A percentile compares a stretch with the other conserved stretches of the same genome.
Conservation (phyloP, 2,329 filamentous ascomycete species). For the Botrytis byssoidea region DNA sequence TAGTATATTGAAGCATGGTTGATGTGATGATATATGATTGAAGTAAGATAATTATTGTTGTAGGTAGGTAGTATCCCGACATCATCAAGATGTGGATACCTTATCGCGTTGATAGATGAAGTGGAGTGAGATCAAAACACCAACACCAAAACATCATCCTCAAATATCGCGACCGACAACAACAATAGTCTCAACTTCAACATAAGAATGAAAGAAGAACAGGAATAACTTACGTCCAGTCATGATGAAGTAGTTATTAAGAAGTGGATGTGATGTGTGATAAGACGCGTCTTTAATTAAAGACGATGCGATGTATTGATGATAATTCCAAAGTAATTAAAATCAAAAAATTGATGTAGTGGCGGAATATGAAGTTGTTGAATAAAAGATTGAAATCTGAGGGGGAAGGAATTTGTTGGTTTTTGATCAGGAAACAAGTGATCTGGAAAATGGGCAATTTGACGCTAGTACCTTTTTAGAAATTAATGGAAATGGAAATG, state of each 20-base stretch:
- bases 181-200: constrained; percentile 45
- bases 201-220: constrained; percentile 26
- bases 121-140: constrained; percentile 1
- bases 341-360: background rate
- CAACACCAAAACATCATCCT: background rate
- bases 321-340: constrained; percentile 12
- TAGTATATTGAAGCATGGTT: background rate
- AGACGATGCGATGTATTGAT: constrained; percentile 24
- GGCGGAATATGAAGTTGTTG: constrained; percentile 5
- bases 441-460: constrained; percentile 5
- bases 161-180: constrained; percentile 18
- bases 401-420: constrained; percentile 6
- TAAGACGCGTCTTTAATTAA: constrained; percentile 22
- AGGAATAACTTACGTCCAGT: constrained; percentile 54
- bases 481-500: constrained; percentile 12
- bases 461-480: constrained; percentile 17
- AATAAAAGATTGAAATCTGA: background rate
- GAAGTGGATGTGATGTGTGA: constrained; percentile 28
- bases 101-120: constrained; percentile 15
- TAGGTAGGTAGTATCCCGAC: background rate
- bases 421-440: constrained; percentile 9
- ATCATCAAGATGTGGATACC: constrained; percentile 11
- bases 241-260: constrained; percentile 47
- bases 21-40: constrained; percentile 53
- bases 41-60: constrained; percentile 46